Evolutionary conservation across 1,284 basidiomycete genomes (phyloP).

Genomic region (Cryptococcus sp.): DNA sequence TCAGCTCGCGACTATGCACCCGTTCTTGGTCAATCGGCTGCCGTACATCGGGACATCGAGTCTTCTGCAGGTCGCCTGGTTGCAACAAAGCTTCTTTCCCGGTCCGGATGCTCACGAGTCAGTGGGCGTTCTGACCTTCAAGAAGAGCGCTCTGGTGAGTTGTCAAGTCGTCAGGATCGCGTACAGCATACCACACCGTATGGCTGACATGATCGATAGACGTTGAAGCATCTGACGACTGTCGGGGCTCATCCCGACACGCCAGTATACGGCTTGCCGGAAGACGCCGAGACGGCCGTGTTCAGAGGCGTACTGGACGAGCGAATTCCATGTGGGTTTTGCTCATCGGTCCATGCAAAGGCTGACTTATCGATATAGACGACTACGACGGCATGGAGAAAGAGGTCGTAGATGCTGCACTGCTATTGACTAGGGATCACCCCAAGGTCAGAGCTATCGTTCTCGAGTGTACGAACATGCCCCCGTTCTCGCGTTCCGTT

Average conservation of each 20-base stretch:
- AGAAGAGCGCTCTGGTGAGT: constrained; percentile 27
- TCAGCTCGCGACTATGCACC: constrained; percentile 40
- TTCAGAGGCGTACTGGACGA: constrained; percentile 1
- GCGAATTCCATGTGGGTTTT: background rate
- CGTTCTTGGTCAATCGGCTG: constrained; percentile 21
- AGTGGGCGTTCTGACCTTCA: constrained; percentile 36
- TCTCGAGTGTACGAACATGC: constrained; percentile 41
- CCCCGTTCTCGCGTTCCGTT: constrained; percentile 29
- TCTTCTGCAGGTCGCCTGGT: constrained; percentile 31
- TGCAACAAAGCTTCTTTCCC: constrained; percentile 30
- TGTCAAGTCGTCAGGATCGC: background rate
- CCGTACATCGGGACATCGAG: constrained; percentile 32
- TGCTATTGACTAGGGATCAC: constrained; percentile 11
- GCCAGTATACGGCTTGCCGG: constrained; percentile 5
- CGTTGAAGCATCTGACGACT: constrained; percentile 11
- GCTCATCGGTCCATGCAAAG: background rate
- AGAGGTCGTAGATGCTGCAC: constrained; percentile 31
- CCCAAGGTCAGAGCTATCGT: constrained; percentile 30
- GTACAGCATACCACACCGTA: no score
- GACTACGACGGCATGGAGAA: constrained; percentile 34
- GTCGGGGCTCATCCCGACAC: constrained; percentile 15
- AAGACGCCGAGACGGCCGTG: background rate
- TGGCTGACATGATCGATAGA: background rate
- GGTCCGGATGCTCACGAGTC: constrained; percentile 12
- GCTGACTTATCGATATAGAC: constrained; percentile 12